Evolutionary conservation across 768 basidiomycete genomes (phyloP).

Genomic region (Termitomyces sp.): DNA sequence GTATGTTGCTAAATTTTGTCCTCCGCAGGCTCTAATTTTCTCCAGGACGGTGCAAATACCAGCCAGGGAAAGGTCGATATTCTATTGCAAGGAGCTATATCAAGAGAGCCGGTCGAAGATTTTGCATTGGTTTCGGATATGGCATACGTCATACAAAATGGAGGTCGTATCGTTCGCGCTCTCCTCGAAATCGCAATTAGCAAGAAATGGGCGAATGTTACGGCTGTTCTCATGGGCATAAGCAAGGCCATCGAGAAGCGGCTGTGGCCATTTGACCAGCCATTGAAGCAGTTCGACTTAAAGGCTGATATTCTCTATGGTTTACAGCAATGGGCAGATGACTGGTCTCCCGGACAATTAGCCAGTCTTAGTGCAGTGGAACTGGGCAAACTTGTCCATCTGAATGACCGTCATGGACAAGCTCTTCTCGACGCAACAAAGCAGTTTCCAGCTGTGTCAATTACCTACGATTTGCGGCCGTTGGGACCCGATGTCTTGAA

Average conservation of each 20-base stretch:
- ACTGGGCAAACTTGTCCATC: conserved; percentile 73
- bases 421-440: conserved; percentile 76
- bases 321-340: conserved; percentile 76
- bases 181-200: conserved; percentile 92
- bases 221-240: conserved; percentile 77
- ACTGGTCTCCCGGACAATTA: conserved; percentile 70
- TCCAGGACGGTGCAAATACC: conserved; percentile 50
- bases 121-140: conserved; percentile 95
- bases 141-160: conserved; percentile 92
- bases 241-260: conserved; percentile 92
- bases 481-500: conserved; percentile 80
- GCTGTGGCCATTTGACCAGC: conserved; percentile 94
- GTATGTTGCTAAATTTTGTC: conserved; percentile 27
- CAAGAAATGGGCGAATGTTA: conserved; percentile 83
- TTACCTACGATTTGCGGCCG: conserved; percentile 71
- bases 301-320: conserved; percentile 74
- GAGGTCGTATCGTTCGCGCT: conserved; percentile 90
- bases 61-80: conserved; percentile 89
- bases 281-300: conserved; percentile 75
- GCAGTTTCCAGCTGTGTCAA: conserved; percentile 72
- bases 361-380: conserved; percentile 58
- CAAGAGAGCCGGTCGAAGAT: conserved; percentile 75
- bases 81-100: conserved; percentile 87
- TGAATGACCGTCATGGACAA: conserved; percentile 81
- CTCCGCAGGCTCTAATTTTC: neutral